Base-by-base conservation (phyloP, 23 red algal species). In the Pyropia yezoensis region DNA sequence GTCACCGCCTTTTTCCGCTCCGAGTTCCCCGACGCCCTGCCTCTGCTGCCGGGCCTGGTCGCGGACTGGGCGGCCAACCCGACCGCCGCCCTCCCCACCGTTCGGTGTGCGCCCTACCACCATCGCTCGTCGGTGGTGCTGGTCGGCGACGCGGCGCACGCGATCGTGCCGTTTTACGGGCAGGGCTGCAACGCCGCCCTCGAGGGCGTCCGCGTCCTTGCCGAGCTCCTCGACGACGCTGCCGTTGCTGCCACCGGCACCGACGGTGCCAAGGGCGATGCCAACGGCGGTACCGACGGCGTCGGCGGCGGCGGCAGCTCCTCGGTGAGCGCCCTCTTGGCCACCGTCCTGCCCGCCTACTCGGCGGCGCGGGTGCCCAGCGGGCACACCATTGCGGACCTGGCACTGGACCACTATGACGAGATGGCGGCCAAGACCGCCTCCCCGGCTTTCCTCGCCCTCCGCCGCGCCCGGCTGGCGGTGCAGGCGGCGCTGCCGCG, bases 161-260 rank as follows among this genome's bases (percentile, higher is more conserved):
- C 86, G 15, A 98, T 98, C 62, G 94, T 98, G 30, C 94, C 94
- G 12, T 98, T 98, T 65, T 98, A 87, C 66, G 94, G 94, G 17
- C 94, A 98, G 74, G 94, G 94, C 22, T 91, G 85, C 65, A 98
- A 98, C 67, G 83, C 85, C 49, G 94, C 85, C 29, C 72, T 98
- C 58, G 94, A 98, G 64, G 94, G 88, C 54, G 73, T 63, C 16
- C 80, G 80, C 51, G 62, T 90, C 18, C 62, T 98, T 0, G 76
- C 67, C 3, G 80, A 98, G 18, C 54, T 67, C 7, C 69, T 98
- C 21, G 54, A 70, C 45, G 30, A 53, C 11, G 39, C 39, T 6
- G 39, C 39, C 39, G 39, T 47, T 8, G 39, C 6, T 13, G 39
- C 9, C 39, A 13, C 12, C 39, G 39, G 9, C 0, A 1, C 39